Evolutionary conservation across 768 basidiomycete species (phyloP).

Genomic region (Pulveroboletus ravenelii): DNA sequence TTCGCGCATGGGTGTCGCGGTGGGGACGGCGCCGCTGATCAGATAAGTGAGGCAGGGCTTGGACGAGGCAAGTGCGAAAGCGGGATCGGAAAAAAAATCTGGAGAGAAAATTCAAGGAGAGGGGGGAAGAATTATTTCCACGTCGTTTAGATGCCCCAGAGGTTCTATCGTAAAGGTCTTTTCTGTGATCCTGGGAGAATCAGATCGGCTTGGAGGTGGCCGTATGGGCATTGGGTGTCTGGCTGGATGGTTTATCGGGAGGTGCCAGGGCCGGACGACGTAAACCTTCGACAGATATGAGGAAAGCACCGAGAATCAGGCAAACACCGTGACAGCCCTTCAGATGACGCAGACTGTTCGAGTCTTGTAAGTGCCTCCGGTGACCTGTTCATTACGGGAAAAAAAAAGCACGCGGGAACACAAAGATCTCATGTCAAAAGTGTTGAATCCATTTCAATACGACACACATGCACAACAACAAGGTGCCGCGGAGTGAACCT

Average conservation of each 20-base stretch:
- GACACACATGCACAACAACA: not conserved
- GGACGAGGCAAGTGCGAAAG: not conserved
- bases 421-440: not conserved
- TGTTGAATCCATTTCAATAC: not conserved
- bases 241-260: not conserved
- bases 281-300: not conserved
- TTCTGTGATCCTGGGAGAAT: not conserved
- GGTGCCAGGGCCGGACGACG: not conserved
- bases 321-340: conserved; percentile 9
- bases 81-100: conserved; percentile 1
- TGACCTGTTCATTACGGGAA: not conserved
- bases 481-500: not conserved
- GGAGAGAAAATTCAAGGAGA: not conserved
- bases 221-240: not conserved
- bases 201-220: not conserved
- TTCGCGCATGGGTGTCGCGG: not conserved
- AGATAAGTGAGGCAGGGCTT: not conserved
- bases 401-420: not conserved
- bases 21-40: not conserved
- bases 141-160: not conserved
- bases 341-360: not conserved
- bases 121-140: not conserved
- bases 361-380: not conserved
- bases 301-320: not conserved
- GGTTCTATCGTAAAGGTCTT: not conserved